Base-by-base conservation (phyloP, 768 basidiomycete genomes). In the Hygrocybe punicea region DNA sequence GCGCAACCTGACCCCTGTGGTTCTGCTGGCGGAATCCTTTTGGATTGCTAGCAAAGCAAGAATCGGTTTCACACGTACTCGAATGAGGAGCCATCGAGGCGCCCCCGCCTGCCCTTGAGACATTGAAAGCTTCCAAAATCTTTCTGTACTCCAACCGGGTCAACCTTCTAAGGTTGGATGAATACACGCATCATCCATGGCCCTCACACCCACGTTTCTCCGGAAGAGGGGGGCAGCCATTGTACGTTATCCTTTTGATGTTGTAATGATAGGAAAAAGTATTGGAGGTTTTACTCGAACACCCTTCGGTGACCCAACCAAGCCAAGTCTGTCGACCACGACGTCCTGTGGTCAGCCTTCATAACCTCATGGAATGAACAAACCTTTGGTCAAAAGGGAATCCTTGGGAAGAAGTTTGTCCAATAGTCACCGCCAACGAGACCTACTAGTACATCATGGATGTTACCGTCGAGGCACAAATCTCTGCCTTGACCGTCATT, bases 161-260 rank as follows among this genome's bases (percentile, higher is more conserved):
- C 81, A n/a, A n/a, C n/a, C n/a, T n/a, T 19, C 69, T 89, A 52
- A 76, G 89, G 60, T 77, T 79, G 47, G 84, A 90, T 54, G 91
- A 92, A 67, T 85, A 89, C 65, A 79, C 87, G n/a, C 19, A 89
- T 83, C 2, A 87, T 92, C 46, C 91, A 91, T 80, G 78, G 56
- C 87, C 13, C 66, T 91, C 2, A 81, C 79, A 4, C 86, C 91
- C 3, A 86, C 88, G 2, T 52, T 91, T 25, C 76, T 91, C 50
- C 92, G 88, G 87, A 90, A 81, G 49, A 78, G 80, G 53, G 87
- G 71, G 34, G 67, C 77, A 14, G 70, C n/a, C 83, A 90, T 62
- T 64, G 89, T 91, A 63, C 53, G 79, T 68, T 36, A 25, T 21
- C 16, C 40, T 29, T 29, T 29, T 29, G 29, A 29, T 29, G 29